Evolutionary conservation across 108 stramenopile genomes (phyloP), one percentile per base, ranked within the genome.

Genomic region (Parmales sp.): DNA sequence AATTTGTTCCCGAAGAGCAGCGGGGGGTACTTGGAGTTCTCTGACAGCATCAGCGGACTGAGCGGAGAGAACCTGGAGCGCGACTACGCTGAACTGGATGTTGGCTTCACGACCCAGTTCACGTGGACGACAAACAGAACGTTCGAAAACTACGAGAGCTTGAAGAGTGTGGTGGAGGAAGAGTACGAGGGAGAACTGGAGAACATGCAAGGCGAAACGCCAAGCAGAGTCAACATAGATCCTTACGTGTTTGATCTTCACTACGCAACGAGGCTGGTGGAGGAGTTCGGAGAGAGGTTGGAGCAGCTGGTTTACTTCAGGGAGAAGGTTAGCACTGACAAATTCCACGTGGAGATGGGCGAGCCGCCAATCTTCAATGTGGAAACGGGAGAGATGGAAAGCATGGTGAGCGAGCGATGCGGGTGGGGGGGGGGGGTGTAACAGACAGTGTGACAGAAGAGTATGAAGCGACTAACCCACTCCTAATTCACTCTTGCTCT

Each of bases 231-330:
- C 38, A 71, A 76, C 44, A 76, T 89, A 37, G 89, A 90, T 50
- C 83, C 85, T 16, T 80, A 74, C 48, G 29, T 83, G 48, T 89
- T 74, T 38, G 82, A 88, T 64, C 69, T 88, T 7, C 72, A 79
- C 63, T 64, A 60, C 23, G 83, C 89, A 20, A 54, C 89, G 16
- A 68, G 78, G 16, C 72, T 86, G 18, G 78, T 90, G 38, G 88
- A 90, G 46, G 81, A 88, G 69, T 85, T 81, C 50, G 89, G 89
- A 18, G 79, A 77, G 43, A 63, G 39, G 41, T 69, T 84, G 6
- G 77, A 82, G 50, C 0, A 69, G 8, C 48, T 81, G 0, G 51
- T 80, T 38, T 49, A 63, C 25, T 34, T 73, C 54, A 39, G 70
- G 20, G 73, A 63, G 4, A 6, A 19, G 11, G 51, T 69, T 36